Conservation (phyloP, 257 asterid genomes). For the Solanum appendiculatum region DNA sequence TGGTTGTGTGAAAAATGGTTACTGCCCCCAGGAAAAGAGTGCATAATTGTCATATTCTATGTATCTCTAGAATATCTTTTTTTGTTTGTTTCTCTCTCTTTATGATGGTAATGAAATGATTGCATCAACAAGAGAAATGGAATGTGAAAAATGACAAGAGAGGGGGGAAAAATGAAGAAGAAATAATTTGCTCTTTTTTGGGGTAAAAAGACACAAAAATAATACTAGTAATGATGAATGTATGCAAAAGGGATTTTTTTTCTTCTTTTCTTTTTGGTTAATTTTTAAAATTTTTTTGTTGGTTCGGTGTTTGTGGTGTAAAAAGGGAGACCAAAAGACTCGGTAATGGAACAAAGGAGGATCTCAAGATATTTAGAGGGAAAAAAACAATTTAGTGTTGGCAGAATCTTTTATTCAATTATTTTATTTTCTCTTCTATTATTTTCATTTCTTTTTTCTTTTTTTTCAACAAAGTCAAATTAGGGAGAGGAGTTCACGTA, state of each 20-base stretch:
- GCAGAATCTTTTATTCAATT: neutral
- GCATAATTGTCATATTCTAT: neutral
- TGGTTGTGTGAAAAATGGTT: neutral
- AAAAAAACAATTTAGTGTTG: neutral
- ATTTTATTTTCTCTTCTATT: neutral
- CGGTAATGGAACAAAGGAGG: slow-evolving; percentile 38
- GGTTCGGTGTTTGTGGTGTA: slow-evolving; percentile 28
- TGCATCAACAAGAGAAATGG: neutral
- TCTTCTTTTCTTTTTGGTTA: neutral
- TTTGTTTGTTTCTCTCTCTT: slow-evolving; percentile 8
- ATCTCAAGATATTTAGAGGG: slow-evolving; percentile 30
- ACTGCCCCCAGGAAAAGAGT: slow-evolving; percentile 15
- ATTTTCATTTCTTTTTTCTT: neutral
- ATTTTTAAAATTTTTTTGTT: neutral
- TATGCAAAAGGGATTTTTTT: neutral
- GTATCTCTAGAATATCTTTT: slow-evolving; percentile 8
- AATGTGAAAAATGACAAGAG: neutral
- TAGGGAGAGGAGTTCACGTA: slow-evolving; percentile 30
- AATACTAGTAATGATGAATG: neutral
- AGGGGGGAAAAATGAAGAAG: neutral
- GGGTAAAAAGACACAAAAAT: neutral
- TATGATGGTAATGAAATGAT: slow-evolving; percentile 5
- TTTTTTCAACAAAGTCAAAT: neutral
- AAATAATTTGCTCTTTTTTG: slow-evolving; percentile 1
- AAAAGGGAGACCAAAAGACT: slow-evolving; percentile 22